Evolutionary conservation across 768 basidiomycete species (phyloP), one percentile per base, ranked within the genome.

Genomic region (Rossbeevera mucosa): DNA sequence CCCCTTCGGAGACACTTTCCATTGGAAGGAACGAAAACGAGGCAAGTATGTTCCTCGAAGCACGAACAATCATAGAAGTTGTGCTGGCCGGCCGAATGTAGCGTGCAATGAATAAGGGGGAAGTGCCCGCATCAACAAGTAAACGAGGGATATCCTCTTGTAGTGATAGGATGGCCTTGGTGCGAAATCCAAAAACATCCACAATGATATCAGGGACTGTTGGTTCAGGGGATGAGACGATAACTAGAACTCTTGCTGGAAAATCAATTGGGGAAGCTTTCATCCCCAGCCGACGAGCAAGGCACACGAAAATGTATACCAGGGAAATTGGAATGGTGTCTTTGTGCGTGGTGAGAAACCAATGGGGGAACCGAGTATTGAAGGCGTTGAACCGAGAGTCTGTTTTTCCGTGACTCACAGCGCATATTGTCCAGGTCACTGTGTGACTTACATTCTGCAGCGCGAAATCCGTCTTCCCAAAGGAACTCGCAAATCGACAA

Each of bases 251-350:
- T 47, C 73, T 74, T 8, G 67, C 65, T 5, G 84, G 85, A 50
- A 82, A 82, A 57, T 80, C 75, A 16, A 82, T 64, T 0, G 84
- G 83, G 4, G 71, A 72, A 0, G 81, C 81, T 7, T 62, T 55
- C 16, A 86, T 69, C 22, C 76, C 80, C 0, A 85, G 62, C 29
- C 80, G 74, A 14, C 74, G 72, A 16, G 76, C 75, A 41, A 86
- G 66, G 16, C 76, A 74, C 12, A 80, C 74, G 53, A 83, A 86
- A 21, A 83, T 61, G 64, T 80, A 81, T 33, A 78, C 77, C 40
- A 86, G 69, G 11, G 81, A 81, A 44, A 86, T 77, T 0, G 84
- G 83, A 41, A 86, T 74, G 0, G 81, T 77, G 21, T 65, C 64
- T 51, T 73, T 80, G 58, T 77, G 67, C 1, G 73, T 72, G 1